A percentile compares a stretch with the other conserved stretches of the same genome.
phyloP scores from a whole-genome alignment of 208 protist genomes.

The Acanthamoeba lugdunensis region DNA sequence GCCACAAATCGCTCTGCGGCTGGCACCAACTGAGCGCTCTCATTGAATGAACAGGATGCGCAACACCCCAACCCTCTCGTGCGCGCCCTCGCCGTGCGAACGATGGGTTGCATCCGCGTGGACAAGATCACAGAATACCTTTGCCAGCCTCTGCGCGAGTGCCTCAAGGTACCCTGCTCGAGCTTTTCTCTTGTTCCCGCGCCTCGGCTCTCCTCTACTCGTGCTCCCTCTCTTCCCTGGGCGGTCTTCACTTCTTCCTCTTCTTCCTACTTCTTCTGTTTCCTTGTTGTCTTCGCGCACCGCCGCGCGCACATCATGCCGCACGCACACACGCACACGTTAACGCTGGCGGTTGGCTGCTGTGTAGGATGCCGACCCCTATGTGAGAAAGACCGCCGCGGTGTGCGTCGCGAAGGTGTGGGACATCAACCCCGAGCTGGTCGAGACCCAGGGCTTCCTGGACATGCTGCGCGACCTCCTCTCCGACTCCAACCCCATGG shows the following conservation, averaged over 20 bases:
- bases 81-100: slow-evolving; percentile 96
- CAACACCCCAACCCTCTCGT: slow-evolving; percentile 95
- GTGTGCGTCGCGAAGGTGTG: slow-evolving; percentile 97
- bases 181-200: not conserved
- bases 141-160: slow-evolving; percentile 92
- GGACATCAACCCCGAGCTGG: slow-evolving; percentile 92
- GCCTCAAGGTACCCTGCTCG: slow-evolving; percentile 86
- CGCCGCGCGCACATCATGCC: no score
- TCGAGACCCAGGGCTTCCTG: slow-evolving; percentile 90
- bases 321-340: no score
- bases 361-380: slow-evolving; percentile 94
- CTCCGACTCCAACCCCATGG: slow-evolving; percentile 95
- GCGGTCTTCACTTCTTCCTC: not conserved
- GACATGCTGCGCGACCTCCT: slow-evolving; percentile 93
- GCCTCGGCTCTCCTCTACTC: not conserved
- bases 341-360: not conserved
- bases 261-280: not conserved
- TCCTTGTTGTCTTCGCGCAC: not conserved
- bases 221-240: no score
- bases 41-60: slow-evolving; percentile 89
- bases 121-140: slow-evolving; percentile 96
- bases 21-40: not conserved
- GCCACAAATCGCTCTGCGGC: no score
- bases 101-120: slow-evolving; percentile 98
- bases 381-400: slow-evolving; percentile 97